These are phyloP conservation scores for Tetrahymena malaccensis DNA, from an alignment of 73 alveolate species.

Conservation along the genomic window DNA sequence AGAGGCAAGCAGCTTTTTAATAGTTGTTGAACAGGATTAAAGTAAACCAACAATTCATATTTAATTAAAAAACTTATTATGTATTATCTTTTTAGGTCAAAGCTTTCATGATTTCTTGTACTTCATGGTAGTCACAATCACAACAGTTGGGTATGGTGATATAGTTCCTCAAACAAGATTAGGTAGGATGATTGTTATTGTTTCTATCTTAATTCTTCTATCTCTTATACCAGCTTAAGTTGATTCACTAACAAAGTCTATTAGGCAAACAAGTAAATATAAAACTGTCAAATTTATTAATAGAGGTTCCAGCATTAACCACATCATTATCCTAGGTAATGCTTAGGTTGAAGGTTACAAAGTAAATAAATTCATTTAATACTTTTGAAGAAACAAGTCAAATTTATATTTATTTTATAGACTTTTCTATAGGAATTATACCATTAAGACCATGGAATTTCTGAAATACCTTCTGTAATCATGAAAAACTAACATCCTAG, in stretches of 20 bases:
- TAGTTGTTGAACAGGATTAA: not conserved
- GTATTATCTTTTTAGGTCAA: not conserved
- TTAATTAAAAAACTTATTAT: not conserved
- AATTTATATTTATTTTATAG: not conserved
- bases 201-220: constrained; percentile 59
- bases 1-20: not conserved
- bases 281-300: constrained; percentile 58
- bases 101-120: not conserved
- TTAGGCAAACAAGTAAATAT: constrained; percentile 60
- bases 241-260: constrained; percentile 61
- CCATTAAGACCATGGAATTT: constrained; percentile 85
- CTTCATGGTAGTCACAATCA: not conserved
- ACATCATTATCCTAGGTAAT: constrained; percentile 78
- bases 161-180: constrained; percentile 64
- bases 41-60: not conserved
- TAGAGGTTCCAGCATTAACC: constrained; percentile 50
- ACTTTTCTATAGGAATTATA: constrained; percentile 83
- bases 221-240: constrained; percentile 44
- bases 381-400: too few relatives aligned
- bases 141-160: constrained; percentile 70
- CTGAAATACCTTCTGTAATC: constrained; percentile 68
- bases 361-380: not conserved
- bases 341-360: constrained; percentile 77
- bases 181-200: constrained; percentile 68
- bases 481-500: constrained; percentile 73